Evolutionary conservation across 345 rosid genomes (phyloP).

Genomic region (Ailanthus altissimus): DNA sequence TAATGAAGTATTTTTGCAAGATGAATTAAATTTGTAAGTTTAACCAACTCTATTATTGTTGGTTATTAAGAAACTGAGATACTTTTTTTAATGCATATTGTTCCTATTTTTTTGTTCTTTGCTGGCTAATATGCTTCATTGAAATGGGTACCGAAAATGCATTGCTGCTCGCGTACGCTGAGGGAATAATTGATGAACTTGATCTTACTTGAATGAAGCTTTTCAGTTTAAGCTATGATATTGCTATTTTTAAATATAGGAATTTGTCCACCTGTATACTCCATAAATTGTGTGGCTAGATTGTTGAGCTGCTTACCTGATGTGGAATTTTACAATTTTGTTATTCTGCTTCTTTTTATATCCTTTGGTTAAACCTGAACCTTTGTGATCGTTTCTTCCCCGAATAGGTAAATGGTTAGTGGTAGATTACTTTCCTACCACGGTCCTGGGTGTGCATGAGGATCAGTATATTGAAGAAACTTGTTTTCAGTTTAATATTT

Average conservation of each 20-base stretch:
- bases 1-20: slow-evolving; percentile 47
- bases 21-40: slow-evolving; percentile 40
- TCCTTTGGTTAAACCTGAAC: too few relatives aligned
- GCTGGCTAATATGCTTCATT: neutral
- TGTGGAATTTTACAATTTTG: neutral
- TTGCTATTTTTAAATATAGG: neutral
- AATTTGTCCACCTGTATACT: neutral
- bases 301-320: neutral
- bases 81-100: slow-evolving; percentile 10
- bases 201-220: neutral
- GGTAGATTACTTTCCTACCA: neutral
- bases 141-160: neutral
- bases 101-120: slow-evolving; percentile 21
- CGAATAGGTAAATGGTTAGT: neutral
- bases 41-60: slow-evolving; percentile 35
- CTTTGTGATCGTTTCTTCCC: neutral
- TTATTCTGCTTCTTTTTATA: neutral
- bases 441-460: neutral
- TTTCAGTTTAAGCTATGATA: neutral
- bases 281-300: neutral
- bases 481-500: neutral
- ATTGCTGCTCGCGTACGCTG: neutral
- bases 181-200: neutral
- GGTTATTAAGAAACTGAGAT: slow-evolving; percentile 33
- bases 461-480: neutral